phyloP scores from a whole-genome alignment of 495 filamentous ascomycete genomes.

The Pseudevernia furfuracea region DNA sequence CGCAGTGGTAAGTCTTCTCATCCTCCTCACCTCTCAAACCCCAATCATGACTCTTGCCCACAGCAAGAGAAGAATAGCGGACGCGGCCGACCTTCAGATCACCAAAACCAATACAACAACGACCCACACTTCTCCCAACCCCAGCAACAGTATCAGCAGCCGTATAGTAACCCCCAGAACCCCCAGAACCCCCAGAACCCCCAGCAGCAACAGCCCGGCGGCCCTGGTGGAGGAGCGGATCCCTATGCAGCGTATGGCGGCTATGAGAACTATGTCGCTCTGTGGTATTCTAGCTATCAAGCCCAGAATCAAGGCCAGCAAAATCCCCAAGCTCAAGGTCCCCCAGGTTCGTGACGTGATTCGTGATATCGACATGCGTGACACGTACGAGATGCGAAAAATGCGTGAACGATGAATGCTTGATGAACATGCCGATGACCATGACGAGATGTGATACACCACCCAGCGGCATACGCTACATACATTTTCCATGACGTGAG shows the following conservation, averaged over 20 bases:
- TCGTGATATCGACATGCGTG: slow-evolving; percentile 3
- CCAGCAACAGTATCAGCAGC: slow-evolving; percentile 30
- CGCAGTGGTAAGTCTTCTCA: slow-evolving; percentile 49
- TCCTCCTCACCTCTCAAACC: background rate
- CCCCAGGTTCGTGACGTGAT: slow-evolving; percentile 17
- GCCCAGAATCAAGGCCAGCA: slow-evolving; percentile 31
- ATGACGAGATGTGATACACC: background rate
- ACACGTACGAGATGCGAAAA: background rate
- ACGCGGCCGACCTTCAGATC: slow-evolving; percentile 37
- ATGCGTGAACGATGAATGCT: slow-evolving; percentile 7
- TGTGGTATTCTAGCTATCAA: slow-evolving; percentile 54
- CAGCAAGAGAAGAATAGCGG: slow-evolving; percentile 44
- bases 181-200: slow-evolving; percentile 28
- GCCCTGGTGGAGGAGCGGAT: slow-evolving; percentile 45
- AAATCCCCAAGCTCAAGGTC: slow-evolving; percentile 19
- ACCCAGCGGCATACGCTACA: background rate
- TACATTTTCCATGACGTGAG: background rate
- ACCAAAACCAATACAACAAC: slow-evolving; percentile 37
- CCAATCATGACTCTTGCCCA: slow-evolving; percentile 28
- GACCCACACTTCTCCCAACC: slow-evolving; percentile 39
- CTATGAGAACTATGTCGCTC: slow-evolving; percentile 53
- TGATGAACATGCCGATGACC: slow-evolving; percentile 13
- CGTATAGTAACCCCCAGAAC: slow-evolving; percentile 29
- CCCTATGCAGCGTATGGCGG: slow-evolving; percentile 62
- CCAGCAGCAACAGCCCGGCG: slow-evolving; percentile 14